Base-by-base conservation (phyloP, 2,329 filamentous ascomycete species). In the Fusarium mangiferae region DNA sequence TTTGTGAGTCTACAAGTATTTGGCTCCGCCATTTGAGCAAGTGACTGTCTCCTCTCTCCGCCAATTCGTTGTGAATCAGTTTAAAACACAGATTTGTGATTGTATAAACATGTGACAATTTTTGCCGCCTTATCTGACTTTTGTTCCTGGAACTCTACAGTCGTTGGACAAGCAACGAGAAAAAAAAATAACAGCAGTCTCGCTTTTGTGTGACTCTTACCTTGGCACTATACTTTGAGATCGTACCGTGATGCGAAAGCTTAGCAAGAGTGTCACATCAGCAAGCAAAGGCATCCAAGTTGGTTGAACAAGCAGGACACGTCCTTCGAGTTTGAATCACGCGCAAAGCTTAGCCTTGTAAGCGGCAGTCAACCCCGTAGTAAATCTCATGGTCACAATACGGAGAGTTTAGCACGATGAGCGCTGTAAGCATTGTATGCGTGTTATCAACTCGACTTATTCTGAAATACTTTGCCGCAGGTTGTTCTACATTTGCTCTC, bases 151-250 rank as follows among this genome's bases (percentile, higher is more conserved):
- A 24, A 42, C 41, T 22, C 14, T 42, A 1, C 3, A 11, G 9
- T n/a, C 2, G 5, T 11, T 10, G 6, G 14, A 15, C 15, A 24
- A 42, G 41, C 22, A 42, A 17, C 8, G 0, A 7, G 41, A 17
- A 24, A 17, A 17, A 17, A 24, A 17, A 17, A 10, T 10, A 42
- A n/a, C 22, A 42, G 22, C 39, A 14, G 8, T 6, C 5, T 42
- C 7, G 13, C 14, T 15, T n/a, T 7, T 10, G 8, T 9, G 1
- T 0, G 39, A 15, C 22, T 42, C 8, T 42, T n/a, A 5, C 30
- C 30, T 30, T 30, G 30, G 30, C 30, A 30, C 30, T 4, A 4
- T 30, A 10, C 30, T 30, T 1, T 4, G 7, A n/a, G 22, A 9
- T n/a, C 22, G 11, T 17, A n/a, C 22, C 41, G 4, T 7, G 22